Evolutionary conservation across 768 basidiomycete species (phyloP).

Genomic region (Boletus bicolor): DNA sequence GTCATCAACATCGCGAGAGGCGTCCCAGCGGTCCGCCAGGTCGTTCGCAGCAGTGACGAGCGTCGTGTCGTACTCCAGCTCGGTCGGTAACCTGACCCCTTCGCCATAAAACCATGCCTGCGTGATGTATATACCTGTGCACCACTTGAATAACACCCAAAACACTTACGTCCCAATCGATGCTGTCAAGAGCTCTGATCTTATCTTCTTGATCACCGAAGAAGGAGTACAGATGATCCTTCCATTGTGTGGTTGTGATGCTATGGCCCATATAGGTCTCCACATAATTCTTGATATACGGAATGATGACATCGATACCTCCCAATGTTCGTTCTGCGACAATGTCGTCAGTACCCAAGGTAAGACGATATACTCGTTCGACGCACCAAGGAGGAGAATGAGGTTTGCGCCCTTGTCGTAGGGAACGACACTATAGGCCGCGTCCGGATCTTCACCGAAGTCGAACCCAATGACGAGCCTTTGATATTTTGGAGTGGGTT

Average conservation of each 20-base stretch:
- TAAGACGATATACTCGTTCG: no score
- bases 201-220: slow-evolving; percentile 43
- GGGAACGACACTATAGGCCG: slow-evolving; percentile 70
- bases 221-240: slow-evolving; percentile 52
- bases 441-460: slow-evolving; percentile 72
- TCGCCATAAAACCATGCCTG: slow-evolving; percentile 59
- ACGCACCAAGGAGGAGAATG: slow-evolving; percentile 71
- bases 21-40: slow-evolving; percentile 53
- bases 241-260: slow-evolving; percentile 58
- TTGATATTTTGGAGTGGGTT: slow-evolving; percentile 65
- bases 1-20: slow-evolving; percentile 37
- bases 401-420: slow-evolving; percentile 93
- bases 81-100: slow-evolving; percentile 46
- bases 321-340: slow-evolving; percentile 50
- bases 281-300: slow-evolving; percentile 56
- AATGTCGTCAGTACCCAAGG: not conserved
- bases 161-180: slow-evolving; percentile 55
- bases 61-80: slow-evolving; percentile 51
- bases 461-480: slow-evolving; percentile 74
- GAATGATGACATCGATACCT: slow-evolving; percentile 53
- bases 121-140: not conserved
- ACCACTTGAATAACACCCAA: not conserved
- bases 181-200: slow-evolving; percentile 44
- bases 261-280: slow-evolving; percentile 52
- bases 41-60: slow-evolving; percentile 50